Percentiles rank a stretch among this genome's conserved stretches.
Conservation (phyloP, 1,284 basidiomycete genomes). For the Fistulinella staudtii region DNA sequence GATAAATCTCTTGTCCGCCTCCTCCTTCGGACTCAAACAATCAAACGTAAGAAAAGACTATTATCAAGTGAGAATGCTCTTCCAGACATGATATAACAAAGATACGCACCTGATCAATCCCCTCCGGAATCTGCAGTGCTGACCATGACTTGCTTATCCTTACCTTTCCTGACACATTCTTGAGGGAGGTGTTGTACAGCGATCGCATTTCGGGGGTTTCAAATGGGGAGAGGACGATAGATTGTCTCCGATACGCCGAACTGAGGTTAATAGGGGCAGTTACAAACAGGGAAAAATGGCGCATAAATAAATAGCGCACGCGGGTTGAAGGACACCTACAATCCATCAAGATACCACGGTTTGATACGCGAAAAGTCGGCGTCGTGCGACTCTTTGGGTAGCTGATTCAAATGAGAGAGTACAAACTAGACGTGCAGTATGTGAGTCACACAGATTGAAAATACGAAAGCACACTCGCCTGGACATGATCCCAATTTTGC, state of each 20-base stretch:
- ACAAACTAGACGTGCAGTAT: slow-evolving; percentile 60
- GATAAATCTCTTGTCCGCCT: slow-evolving; percentile 83
- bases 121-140: slow-evolving; percentile 73
- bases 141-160: slow-evolving; percentile 64
- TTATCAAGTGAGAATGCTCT: slow-evolving; percentile 7
- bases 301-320: too few species aligned
- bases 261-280: slow-evolving; percentile 36
- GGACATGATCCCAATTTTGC: slow-evolving; percentile 99
- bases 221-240: slow-evolving; percentile 83
- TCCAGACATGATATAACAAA: not conserved
- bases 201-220: slow-evolving; percentile 87
- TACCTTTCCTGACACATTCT: slow-evolving; percentile 85
- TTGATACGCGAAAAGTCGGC: slow-evolving; percentile 97
- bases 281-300: too few species aligned
- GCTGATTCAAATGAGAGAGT: slow-evolving; percentile 77
- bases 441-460: not conserved
- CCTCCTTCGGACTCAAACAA: slow-evolving; percentile 67
- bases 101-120: slow-evolving; percentile 66
- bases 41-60: slow-evolving; percentile 78
- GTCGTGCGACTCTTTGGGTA: slow-evolving; percentile 91
- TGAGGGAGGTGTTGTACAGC: slow-evolving; percentile 69
- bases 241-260: slow-evolving; percentile 82
- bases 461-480: slow-evolving; percentile 44
- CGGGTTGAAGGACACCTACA: slow-evolving; percentile 51
- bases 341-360: slow-evolving; percentile 94